phyloP scores from a whole-genome alignment of 768 basidiomycete species.

The Russula foetens region DNA sequence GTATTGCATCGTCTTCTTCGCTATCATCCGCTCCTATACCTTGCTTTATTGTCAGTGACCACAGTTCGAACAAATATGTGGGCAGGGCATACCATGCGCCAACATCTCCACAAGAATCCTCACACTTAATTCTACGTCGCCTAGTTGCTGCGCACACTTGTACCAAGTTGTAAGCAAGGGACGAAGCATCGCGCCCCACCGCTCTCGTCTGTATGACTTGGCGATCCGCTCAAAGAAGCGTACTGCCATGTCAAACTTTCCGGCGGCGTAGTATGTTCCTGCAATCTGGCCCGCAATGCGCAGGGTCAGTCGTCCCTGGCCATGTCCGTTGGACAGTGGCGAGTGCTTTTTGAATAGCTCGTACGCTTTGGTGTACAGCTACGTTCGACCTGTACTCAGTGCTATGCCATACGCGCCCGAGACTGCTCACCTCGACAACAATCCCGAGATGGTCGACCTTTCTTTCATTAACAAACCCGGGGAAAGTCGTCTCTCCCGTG shows the following conservation, averaged over 20 bases:
- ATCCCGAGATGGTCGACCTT: slow-evolving; percentile 85
- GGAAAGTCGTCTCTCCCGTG: slow-evolving; percentile 44
- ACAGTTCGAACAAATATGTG: neutral
- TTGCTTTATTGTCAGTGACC: neutral
- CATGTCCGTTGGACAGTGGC: slow-evolving; percentile 31
- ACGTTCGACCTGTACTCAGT: neutral
- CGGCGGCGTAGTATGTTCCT: slow-evolving; percentile 69
- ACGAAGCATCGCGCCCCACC: slow-evolving; percentile 67
- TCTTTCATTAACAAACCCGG: slow-evolving; percentile 82
- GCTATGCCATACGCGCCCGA: neutral
- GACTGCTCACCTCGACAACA: slow-evolving; percentile 61
- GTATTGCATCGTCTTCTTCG: slow-evolving; percentile 38
- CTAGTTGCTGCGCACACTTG: slow-evolving; percentile 69
- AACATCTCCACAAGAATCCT: slow-evolving; percentile 79
- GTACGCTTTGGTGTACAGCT: slow-evolving; percentile 94
- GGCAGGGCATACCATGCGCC: slow-evolving; percentile 50
- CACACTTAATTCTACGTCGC: slow-evolving; percentile 69
- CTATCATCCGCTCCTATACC: slow-evolving; percentile 30
- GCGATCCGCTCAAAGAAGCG: slow-evolving; percentile 92
- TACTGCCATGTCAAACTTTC: slow-evolving; percentile 82
- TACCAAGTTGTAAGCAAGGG: slow-evolving; percentile 77
- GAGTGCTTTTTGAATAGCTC: slow-evolving; percentile 82
- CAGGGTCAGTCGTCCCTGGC: slow-evolving; percentile 76
- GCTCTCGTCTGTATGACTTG: slow-evolving; percentile 78
- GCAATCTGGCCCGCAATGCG: slow-evolving; percentile 91